These are phyloP conservation scores for Nyctanthes arbortristis DNA, from an alignment of 257 asterid species.

Conservation along the genomic window DNA sequence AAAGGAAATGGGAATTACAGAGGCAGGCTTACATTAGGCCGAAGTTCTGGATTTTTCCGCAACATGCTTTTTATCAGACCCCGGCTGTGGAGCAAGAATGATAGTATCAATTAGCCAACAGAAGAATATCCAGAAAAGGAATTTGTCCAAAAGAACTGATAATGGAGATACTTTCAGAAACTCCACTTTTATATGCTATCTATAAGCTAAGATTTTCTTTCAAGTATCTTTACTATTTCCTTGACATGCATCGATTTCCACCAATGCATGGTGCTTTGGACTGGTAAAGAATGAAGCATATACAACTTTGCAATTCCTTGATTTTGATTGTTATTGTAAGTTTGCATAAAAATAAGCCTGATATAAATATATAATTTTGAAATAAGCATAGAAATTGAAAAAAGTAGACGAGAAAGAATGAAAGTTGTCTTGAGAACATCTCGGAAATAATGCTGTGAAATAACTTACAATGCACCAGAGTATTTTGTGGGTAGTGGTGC, in stretches of 20 bases:
- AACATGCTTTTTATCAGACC: conserved; percentile 91
- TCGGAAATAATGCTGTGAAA: conserved; percentile 11
- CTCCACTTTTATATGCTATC: not conserved
- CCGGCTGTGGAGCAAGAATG: conserved; percentile 55
- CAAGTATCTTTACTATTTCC: not conserved
- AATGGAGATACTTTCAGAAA: not conserved
- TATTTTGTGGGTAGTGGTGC: conserved; percentile 81
- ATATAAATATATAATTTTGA: not conserved
- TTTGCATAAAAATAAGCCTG: not conserved
- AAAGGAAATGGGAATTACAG: conserved; percentile 13
- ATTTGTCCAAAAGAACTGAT: conserved; percentile 13
- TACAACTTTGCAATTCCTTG: not conserved
- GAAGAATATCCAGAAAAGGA: not conserved
- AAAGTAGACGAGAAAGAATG: conserved; percentile 2
- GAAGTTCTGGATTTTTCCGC: conserved; percentile 82
- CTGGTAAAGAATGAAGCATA: not conserved
- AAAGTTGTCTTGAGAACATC: conserved; percentile 2
- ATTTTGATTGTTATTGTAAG: not conserved
- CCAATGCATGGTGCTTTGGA: conserved; percentile 3
- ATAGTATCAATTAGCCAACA: conserved; percentile 16
- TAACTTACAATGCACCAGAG: conserved; percentile 81
- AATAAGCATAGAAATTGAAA: not conserved
- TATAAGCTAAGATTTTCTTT: not conserved
- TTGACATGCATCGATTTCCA: conserved; percentile 6
- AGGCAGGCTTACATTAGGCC: conserved; percentile 69